Conservation (phyloP, 345 rosid species). For the Linum tenue region DNA sequence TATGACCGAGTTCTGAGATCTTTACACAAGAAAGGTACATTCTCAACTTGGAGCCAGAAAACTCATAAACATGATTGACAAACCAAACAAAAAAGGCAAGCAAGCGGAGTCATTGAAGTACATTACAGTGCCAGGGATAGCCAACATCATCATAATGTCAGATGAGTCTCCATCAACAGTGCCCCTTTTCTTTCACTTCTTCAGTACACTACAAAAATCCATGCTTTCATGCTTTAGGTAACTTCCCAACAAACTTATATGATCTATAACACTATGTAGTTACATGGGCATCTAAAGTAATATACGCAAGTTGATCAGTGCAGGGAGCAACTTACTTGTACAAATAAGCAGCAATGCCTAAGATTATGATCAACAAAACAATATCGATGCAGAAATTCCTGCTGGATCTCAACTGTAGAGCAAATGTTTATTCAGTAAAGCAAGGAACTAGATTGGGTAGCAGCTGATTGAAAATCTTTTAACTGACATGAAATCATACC, state of each 20-base stretch:
- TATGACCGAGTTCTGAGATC: not conserved
- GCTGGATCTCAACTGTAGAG: slow-evolving; percentile 81
- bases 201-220: slow-evolving; percentile 50
- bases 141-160: slow-evolving; percentile 7
- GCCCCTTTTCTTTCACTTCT: slow-evolving; percentile 27
- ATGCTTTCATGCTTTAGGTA: not conserved
- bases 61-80: slow-evolving; percentile 12
- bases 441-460: not conserved
- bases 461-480: not conserved
- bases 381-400: slow-evolving; percentile 97
- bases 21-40: slow-evolving; percentile 7
- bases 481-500: slow-evolving; percentile 26
- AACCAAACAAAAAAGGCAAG: slow-evolving; percentile 20
- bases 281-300: not conserved
- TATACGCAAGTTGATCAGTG: not conserved
- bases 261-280: not conserved
- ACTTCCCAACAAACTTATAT: not conserved
- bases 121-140: slow-evolving; percentile 13
- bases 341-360: slow-evolving; percentile 95
- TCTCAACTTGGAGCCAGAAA: slow-evolving; percentile 7
- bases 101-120: slow-evolving; percentile 16
- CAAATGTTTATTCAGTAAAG: not conserved
- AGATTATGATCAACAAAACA: slow-evolving; percentile 66
- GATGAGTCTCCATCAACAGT: slow-evolving; percentile 7
- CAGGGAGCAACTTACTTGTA: slow-evolving; percentile 68